Conservation (phyloP, 257 asterid genomes). For the Jaltomata sinuosa region DNA sequence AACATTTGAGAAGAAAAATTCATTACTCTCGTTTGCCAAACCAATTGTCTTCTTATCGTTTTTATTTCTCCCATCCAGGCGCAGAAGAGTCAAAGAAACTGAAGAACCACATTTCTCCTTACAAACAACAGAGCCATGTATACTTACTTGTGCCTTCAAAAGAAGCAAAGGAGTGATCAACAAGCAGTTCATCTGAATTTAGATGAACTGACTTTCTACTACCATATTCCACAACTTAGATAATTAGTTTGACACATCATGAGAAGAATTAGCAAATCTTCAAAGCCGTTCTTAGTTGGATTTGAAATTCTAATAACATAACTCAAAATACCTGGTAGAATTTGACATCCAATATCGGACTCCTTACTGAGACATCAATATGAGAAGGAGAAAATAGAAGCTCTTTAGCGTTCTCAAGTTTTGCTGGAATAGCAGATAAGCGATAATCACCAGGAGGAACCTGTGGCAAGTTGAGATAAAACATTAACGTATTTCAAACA, state of each 20-base stretch:
- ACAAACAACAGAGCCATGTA: conserved; percentile 78
- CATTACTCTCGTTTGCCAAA: conserved; percentile 54
- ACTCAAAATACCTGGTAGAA: conserved; percentile 68
- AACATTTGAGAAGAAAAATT: conserved; percentile 61
- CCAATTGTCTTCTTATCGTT: conserved; percentile 36
- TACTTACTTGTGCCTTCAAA: conserved; percentile 73
- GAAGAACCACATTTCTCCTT: conserved; percentile 77
- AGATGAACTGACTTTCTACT: not conserved
- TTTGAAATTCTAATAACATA: not conserved
- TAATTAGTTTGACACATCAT: not conserved
- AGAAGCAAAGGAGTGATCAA: conserved; percentile 5
- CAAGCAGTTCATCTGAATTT: not conserved
- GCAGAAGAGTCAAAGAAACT: conserved; percentile 56
- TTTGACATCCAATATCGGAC: conserved; percentile 50
- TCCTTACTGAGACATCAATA: conserved; percentile 54
- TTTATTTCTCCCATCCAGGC: conserved; percentile 45
- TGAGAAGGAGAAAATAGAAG: conserved; percentile 72
- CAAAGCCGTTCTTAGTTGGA: not conserved
- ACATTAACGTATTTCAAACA: not conserved
- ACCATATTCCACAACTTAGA: not conserved
- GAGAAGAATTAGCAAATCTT: not conserved
- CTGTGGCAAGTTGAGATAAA: conserved; percentile 34
- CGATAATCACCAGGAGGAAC: conserved; percentile 94
- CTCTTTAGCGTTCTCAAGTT: conserved; percentile 70
- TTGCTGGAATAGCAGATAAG: conserved; percentile 77